Conservation (phyloP, 345 rosid genomes). For the Acer negundo region DNA sequence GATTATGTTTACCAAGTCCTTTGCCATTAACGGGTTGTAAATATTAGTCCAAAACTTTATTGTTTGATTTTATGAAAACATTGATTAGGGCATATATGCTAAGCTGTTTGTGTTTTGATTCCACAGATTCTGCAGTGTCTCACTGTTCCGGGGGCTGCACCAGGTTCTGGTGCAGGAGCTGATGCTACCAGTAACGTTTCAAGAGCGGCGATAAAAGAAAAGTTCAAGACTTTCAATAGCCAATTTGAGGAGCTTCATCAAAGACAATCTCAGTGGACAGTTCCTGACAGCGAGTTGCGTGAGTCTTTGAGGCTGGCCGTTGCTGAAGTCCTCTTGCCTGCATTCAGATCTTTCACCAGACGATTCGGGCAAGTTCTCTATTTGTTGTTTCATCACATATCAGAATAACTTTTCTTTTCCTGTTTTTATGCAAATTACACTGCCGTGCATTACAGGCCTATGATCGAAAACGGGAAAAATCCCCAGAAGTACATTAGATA, state of each 20-base stretch:
- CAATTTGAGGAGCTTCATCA: conserved; percentile 93
- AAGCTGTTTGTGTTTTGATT: conserved; percentile 15
- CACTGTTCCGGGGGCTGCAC: conserved; percentile 50
- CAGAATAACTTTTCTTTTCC: background rate
- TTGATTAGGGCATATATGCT: background rate
- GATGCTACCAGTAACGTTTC: conserved; percentile 51
- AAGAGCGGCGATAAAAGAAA: conserved; percentile 80
- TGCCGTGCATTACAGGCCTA: conserved; percentile 51
- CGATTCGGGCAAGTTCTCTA: conserved; percentile 68
- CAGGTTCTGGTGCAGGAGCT: conserved; percentile 36
- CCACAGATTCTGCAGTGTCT: conserved; percentile 93
- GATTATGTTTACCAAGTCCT: background rate
- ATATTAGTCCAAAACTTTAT: background rate
- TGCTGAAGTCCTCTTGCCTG: conserved; percentile 96
- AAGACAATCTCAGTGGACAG: conserved; percentile 97
- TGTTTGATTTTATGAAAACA: background rate
- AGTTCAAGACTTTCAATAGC: conserved; percentile 80
- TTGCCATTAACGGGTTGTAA: background rate
- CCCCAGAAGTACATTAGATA: conserved; percentile 83
- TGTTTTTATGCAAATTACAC: conserved; percentile 19
- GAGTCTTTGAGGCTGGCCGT: conserved; percentile 95
- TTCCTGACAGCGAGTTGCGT: conserved; percentile 92
- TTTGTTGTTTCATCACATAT: background rate
- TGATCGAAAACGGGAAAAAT: conserved; percentile 83
- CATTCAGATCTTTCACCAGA: conserved; percentile 83